Evolutionary conservation across 305 asterid genomes (phyloP).

Genomic region (Fraxinus greggii): DNA sequence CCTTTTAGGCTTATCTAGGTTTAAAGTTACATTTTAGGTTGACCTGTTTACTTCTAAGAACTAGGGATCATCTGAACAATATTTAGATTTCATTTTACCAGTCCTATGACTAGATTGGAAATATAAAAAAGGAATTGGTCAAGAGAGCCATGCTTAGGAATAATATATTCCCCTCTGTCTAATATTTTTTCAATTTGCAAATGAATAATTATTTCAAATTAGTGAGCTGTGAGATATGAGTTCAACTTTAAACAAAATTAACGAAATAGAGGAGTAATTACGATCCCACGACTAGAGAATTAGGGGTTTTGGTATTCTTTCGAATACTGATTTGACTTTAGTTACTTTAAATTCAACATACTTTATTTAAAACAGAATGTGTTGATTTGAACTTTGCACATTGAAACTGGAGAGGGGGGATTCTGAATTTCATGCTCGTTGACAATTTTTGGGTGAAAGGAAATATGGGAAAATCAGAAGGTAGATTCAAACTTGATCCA

Average conservation of each 20-base stretch:
- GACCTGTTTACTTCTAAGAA: background rate
- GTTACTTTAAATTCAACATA: background rate
- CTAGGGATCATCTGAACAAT: background rate
- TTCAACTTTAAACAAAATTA: background rate
- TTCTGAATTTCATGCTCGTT: background rate
- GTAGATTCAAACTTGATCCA: background rate
- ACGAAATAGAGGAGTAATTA: background rate
- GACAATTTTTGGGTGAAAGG: background rate
- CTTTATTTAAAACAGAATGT: background rate
- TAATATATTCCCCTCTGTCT: background rate
- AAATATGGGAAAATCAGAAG: background rate
- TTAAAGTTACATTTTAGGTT: background rate
- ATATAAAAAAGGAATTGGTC: background rate
- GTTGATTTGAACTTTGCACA: background rate
- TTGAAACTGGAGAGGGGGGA: background rate
- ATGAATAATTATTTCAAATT: background rate
- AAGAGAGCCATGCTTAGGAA: background rate
- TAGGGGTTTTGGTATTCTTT: background rate
- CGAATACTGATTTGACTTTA: background rate
- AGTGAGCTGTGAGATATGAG: background rate
- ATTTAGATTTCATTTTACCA: background rate
- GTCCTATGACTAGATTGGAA: background rate
- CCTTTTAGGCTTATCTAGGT: background rate
- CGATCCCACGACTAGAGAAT: background rate
- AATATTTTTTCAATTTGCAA: background rate